Evolutionary conservation across 75 land plant species (phyloP).

Genomic region (Gnetum montanum): DNA sequence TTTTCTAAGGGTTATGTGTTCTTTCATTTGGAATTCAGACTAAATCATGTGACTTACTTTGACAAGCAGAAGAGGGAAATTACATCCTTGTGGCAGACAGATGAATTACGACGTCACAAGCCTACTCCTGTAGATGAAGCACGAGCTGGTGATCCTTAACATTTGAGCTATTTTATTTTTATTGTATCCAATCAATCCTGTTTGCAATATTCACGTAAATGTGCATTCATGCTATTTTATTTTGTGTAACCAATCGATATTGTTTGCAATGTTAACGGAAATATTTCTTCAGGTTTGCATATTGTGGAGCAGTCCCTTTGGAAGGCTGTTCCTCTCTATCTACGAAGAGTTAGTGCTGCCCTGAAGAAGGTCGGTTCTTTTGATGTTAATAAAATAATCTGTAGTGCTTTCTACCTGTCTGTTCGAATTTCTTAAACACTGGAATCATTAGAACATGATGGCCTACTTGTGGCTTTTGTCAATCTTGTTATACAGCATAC

Average conservation of each 20-base stretch:
- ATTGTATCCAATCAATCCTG: not conserved
- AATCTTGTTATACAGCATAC: constrained; percentile 63
- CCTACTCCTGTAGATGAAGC: constrained; percentile 98
- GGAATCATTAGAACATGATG: not conserved
- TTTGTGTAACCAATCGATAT: no score
- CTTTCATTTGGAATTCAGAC: not conserved
- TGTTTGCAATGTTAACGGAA: no score
- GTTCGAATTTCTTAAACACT: not conserved
- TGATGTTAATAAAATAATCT: not conserved
- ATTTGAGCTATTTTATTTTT: not conserved
- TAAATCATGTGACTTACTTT: not conserved
- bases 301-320: constrained; percentile 95
- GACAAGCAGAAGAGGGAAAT: constrained; percentile 86
- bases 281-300: constrained; percentile 47
- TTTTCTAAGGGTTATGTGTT: no score
- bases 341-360: constrained; percentile 89
- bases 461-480: no score
- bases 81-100: constrained; percentile 87
- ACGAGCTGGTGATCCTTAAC: constrained; percentile 49
- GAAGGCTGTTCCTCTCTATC: constrained; percentile 90
- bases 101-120: constrained; percentile 82
- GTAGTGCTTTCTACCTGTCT: no score
- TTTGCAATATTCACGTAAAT: not conserved
- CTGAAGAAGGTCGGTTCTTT: constrained; percentile 49
- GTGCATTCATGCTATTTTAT: no score